phyloP scores from a whole-genome alignment of 2,329 filamentous ascomycete genomes.

The Plenodomus lindquistii region DNA sequence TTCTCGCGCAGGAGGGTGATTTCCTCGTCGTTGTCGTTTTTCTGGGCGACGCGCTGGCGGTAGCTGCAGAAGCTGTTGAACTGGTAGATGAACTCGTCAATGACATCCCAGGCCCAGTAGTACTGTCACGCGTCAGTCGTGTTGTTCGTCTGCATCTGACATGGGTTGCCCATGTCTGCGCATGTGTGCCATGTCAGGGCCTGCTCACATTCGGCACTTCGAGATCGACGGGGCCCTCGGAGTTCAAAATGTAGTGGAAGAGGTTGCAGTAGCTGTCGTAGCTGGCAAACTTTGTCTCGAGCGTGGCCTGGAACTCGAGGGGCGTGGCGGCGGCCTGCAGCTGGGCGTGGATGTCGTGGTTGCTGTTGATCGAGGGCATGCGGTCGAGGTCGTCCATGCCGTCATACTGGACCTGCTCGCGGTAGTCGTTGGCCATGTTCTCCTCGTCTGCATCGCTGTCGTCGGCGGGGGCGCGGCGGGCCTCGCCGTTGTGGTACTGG shows the following conservation, averaged over 20 bases:
- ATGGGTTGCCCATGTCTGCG: no score
- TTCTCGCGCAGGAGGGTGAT: slow-evolving; percentile 89
- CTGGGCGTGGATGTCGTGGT: slow-evolving; percentile 91
- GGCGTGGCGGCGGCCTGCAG: slow-evolving; percentile 90
- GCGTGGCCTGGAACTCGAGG: slow-evolving; percentile 90
- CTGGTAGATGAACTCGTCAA: slow-evolving; percentile 99
- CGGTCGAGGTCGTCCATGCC: slow-evolving; percentile 81
- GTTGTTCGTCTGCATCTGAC: no score
- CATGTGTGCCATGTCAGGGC: background rate
- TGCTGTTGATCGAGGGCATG: slow-evolving; percentile 63
- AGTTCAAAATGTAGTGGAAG: slow-evolving; percentile 99
- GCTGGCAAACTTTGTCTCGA: slow-evolving; percentile 97
- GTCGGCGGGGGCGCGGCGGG: slow-evolving; percentile 58
- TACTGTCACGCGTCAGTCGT: slow-evolving; percentile 61
- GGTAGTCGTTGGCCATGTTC: slow-evolving; percentile 92
- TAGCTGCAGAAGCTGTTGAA: slow-evolving; percentile 99
- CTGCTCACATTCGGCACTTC: slow-evolving; percentile 89
- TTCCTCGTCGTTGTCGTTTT: slow-evolving; percentile 86
- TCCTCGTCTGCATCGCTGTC: slow-evolving; percentile 97
- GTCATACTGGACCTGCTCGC: slow-evolving; percentile 90
- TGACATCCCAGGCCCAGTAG: slow-evolving; percentile 99
- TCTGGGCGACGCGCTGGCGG: slow-evolving; percentile 85
- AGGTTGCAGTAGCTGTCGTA: slow-evolving; percentile 99
- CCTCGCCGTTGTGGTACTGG: slow-evolving; percentile 48
- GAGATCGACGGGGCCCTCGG: slow-evolving; percentile 95